phyloP scores from a whole-genome alignment of 768 basidiomycete species.

The Tricholomella constricta region DNA sequence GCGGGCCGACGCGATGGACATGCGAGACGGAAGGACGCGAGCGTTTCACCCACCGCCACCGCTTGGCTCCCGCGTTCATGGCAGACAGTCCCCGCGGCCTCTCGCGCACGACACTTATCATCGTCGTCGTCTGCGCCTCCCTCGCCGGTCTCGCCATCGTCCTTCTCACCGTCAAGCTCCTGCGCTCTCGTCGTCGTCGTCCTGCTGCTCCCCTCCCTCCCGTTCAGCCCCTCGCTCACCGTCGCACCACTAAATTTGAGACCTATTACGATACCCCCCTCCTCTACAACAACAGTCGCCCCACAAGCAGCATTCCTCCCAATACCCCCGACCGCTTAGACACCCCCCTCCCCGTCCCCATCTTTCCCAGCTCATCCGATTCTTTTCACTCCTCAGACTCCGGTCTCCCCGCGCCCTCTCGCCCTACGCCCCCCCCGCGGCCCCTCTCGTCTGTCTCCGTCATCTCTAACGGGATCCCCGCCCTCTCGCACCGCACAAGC shows the following conservation, averaged over 20 bases:
- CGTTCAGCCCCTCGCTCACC: conserved; percentile 64
- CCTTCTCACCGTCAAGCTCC: conserved; percentile 37
- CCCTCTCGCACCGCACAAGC: conserved; percentile 24
- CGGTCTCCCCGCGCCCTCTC: conserved; percentile 19
- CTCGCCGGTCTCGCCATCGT: conserved; percentile 42
- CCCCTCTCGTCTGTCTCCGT: conserved; percentile 33
- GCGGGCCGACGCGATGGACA: conserved; percentile 31
- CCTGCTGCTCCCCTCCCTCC: conserved; percentile 55
- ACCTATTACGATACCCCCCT: conserved; percentile 5
- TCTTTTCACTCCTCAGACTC: conserved; percentile 16
- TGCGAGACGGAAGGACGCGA: not conserved
- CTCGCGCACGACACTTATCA: conserved; percentile 46
- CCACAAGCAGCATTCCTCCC: conserved; percentile 16
- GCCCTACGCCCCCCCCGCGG: conserved; percentile 22
- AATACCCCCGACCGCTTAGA: not conserved
- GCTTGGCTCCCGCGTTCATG: conserved; percentile 10
- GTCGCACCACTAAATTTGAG: conserved; percentile 48
- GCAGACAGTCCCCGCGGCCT: conserved; percentile 19
- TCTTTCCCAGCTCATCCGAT: not conserved
- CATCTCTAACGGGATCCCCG: conserved; percentile 12
- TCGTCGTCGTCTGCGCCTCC: conserved; percentile 47
- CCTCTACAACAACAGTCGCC: conserved; percentile 3
- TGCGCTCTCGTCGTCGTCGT: conserved; percentile 34
- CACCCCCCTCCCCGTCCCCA: conserved; percentile 1
- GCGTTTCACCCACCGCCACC: not conserved